These are phyloP conservation scores for Acacia pycnantha DNA, from an alignment of 331 rosid genomes.

Conservation along the genomic window DNA sequence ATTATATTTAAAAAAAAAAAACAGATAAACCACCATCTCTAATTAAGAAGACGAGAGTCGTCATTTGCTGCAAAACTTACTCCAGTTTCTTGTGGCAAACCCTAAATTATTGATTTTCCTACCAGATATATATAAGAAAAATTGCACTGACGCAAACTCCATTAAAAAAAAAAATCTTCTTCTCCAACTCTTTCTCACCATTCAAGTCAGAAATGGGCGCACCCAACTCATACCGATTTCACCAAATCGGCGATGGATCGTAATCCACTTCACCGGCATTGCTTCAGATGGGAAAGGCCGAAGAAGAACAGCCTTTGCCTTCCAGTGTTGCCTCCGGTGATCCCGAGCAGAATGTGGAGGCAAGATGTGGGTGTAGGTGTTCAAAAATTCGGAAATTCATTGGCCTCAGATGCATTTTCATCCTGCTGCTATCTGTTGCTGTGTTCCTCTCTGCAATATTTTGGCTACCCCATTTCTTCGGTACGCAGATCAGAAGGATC, in stretches of 20 bases:
- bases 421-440: constrained; percentile 59
- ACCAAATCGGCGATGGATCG: constrained; percentile 44
- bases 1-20: not conserved
- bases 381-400: constrained; percentile 40
- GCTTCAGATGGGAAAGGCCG: constrained; percentile 75
- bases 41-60: not conserved
- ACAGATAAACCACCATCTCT: constrained; percentile 10
- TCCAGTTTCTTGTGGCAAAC: not conserved
- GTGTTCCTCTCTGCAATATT: constrained; percentile 67
- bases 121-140: not conserved
- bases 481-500: constrained; percentile 61
- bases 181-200: constrained; percentile 8
- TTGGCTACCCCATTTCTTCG: constrained; percentile 69
- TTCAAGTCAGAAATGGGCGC: constrained; percentile 38
- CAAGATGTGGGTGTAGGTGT: constrained; percentile 32
- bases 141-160: not conserved
- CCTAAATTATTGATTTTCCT: constrained; percentile 2
- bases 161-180: not conserved
- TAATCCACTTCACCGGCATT: constrained; percentile 50
- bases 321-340: constrained; percentile 36
- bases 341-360: constrained; percentile 36
- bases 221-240: constrained; percentile 35
- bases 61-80: not conserved
- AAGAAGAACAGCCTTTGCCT: constrained; percentile 45
- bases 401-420: constrained; percentile 60